phyloP scores from a whole-genome alignment of 345 rosid genomes.

The Microcos paniculata region DNA sequence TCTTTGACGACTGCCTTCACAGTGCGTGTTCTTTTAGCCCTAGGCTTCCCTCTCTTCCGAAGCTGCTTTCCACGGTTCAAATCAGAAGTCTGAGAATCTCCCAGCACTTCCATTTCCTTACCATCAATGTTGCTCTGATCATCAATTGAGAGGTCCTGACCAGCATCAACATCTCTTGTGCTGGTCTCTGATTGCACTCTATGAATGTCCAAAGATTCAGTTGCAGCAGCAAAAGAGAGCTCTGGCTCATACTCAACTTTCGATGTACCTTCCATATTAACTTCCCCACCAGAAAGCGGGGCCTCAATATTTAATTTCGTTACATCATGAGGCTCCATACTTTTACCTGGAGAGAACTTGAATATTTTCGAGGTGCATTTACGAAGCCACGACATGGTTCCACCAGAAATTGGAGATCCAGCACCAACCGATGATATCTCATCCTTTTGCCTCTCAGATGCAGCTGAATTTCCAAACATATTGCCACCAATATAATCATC shows the following conservation, averaged over 20 bases:
- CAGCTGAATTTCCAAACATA: conserved; percentile 22
- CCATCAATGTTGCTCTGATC: conserved; percentile 55
- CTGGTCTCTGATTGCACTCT: conserved; percentile 43
- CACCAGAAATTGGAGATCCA: conserved; percentile 56
- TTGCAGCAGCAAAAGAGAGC: conserved; percentile 36
- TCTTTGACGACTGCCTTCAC: conserved; percentile 82
- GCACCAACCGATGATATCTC: conserved; percentile 36
- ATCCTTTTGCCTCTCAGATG: conserved; percentile 23
- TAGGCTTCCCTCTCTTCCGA: conserved; percentile 50
- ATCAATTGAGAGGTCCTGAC: conserved; percentile 41
- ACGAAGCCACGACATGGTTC: conserved; percentile 72
- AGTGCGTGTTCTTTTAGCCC: conserved; percentile 61
- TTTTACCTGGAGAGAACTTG: conserved; percentile 68
- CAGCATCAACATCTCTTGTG: conserved; percentile 42
- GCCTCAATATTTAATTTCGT: conserved; percentile 34
- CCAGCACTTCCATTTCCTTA: conserved; percentile 44
- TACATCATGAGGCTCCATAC: conserved; percentile 38
- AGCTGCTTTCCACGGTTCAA: conserved; percentile 41
- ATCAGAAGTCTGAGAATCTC: conserved; percentile 52
- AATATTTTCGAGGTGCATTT: conserved; percentile 84
- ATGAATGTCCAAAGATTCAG: conserved; percentile 44
- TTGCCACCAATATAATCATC: conserved; percentile 33
- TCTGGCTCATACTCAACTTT: conserved; percentile 42
- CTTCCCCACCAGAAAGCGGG: conserved; percentile 28
- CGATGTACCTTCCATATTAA: conserved; percentile 36